These are phyloP conservation scores for Bothriochloa decipiens DNA, from an alignment of 176 grass and related monocot species.

Conservation along the genomic window DNA sequence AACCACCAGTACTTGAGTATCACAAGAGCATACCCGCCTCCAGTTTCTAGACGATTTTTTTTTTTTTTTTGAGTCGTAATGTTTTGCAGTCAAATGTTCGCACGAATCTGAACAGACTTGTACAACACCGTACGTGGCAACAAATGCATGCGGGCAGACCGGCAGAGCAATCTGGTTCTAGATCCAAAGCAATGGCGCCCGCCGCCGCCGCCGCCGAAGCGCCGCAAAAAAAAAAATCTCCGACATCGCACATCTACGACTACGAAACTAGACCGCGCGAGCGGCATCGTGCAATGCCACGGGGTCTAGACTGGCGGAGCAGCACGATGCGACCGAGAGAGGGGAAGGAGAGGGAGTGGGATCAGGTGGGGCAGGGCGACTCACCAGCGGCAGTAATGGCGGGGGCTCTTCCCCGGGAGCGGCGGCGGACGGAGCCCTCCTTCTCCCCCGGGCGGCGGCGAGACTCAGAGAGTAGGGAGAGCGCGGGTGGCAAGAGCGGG, in stretches of 20 bases:
- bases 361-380: too few relatives aligned
- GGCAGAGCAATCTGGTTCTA: too few relatives aligned
- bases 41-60: too few relatives aligned
- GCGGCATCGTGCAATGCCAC: neutral
- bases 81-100: neutral
- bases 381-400: conserved; percentile 30
- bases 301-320: neutral
- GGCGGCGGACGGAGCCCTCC: neutral
- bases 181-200: neutral
- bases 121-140: neutral
- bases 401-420: neutral
- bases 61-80: neutral
- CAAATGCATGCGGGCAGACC: conserved; percentile 22
- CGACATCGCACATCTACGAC: neutral
- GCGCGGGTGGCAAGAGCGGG: neutral
- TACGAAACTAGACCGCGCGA: neutral
- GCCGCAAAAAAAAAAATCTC: neutral
- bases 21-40: too few relatives aligned
- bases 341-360: neutral
- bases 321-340: neutral
- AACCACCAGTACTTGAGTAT: neutral
- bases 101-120: conserved; percentile 9
- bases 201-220: neutral
- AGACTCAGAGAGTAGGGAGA: too few relatives aligned
- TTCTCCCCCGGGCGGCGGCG: conserved; percentile 36